These are phyloP conservation scores for Monascus purpureus DNA, from an alignment of 495 filamentous ascomycete species.

Conservation along the genomic window DNA sequence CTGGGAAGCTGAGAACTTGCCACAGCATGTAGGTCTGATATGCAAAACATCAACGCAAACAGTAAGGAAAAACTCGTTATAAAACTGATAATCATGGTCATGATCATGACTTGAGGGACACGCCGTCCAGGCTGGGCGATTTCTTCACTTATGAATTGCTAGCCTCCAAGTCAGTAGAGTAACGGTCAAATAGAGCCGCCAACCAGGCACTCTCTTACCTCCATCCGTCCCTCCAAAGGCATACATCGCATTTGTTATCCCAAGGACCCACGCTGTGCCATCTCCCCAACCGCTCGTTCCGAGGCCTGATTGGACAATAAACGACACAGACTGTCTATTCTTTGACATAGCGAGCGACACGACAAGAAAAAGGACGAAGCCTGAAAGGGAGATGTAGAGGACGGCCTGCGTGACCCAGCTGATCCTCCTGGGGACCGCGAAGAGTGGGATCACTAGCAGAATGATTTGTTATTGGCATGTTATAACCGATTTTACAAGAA, in stretches of 20 bases:
- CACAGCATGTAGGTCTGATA: constrained; percentile 16
- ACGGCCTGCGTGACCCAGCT: constrained; percentile 8
- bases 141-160: constrained; percentile 18
- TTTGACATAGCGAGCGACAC: constrained; percentile 11
- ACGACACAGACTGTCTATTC: constrained; percentile 5
- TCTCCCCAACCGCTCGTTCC: constrained; percentile 17
- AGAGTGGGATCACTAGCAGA: constrained; percentile 1
- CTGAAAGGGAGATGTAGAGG: constrained; percentile 7
- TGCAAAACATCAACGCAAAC: constrained; percentile 19
- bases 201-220: constrained; percentile 16
- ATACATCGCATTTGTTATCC: constrained; percentile 21
- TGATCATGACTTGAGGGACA: constrained; percentile 19
- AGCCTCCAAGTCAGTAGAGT: too few species aligned
- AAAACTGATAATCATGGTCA: constrained; percentile 24
- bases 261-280: constrained; percentile 23
- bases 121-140: constrained; percentile 16
- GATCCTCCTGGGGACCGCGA: constrained; percentile 5
- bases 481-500: too few species aligned
- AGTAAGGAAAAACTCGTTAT: constrained; percentile 18
- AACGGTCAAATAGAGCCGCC: too few species aligned
- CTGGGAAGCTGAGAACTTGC: constrained; percentile 9
- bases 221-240: constrained; percentile 14
- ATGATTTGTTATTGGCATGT: too few species aligned
- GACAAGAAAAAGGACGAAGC: constrained; percentile 11
- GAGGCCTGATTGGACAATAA: constrained; percentile 6